phyloP scores from a whole-genome alignment of 1,284 basidiomycete species.

The Sparassis latifolia region DNA sequence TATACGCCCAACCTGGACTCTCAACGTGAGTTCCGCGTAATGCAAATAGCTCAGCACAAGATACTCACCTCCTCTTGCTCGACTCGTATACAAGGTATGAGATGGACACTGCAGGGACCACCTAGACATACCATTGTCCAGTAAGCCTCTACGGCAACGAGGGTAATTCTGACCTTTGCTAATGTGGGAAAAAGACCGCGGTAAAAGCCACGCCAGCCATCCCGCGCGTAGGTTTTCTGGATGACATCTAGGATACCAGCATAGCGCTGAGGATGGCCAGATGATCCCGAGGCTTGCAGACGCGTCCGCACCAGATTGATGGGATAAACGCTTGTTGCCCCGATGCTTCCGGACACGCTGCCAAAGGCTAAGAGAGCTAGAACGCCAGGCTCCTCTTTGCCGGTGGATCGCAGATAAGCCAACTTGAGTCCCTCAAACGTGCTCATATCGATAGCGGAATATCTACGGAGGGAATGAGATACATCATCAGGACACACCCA shows the following conservation, averaged over 20 bases:
- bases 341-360: conserved; percentile 84
- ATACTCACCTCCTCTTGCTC: conserved; percentile 63
- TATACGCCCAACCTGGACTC: conserved; percentile 41
- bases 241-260: conserved; percentile 85
- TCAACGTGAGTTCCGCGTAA: conserved; percentile 6
- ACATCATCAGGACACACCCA: background rate
- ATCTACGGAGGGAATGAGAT: conserved; percentile 31
- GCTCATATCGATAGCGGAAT: conserved; percentile 92
- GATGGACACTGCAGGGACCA: conserved; percentile 92
- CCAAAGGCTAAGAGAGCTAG: conserved; percentile 83
- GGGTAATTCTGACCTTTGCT: conserved; percentile 59
- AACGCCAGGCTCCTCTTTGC: conserved; percentile 78
- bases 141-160: background rate
- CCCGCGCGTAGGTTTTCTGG: conserved; percentile 73
- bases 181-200: conserved; percentile 87
- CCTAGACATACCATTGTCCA: conserved; percentile 37
- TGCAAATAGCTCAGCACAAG: background rate
- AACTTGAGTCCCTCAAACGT: conserved; percentile 90
- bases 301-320: conserved; percentile 92
- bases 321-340: conserved; percentile 89
- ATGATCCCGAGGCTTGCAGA: conserved; percentile 91
- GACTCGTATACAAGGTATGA: conserved; percentile 89
- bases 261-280: conserved; percentile 87
- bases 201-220: conserved; percentile 95
- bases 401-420: conserved; percentile 74